Evolutionary conservation across 306 rosid species (phyloP).

Genomic region (Psophocarpus tetragonolobus): DNA sequence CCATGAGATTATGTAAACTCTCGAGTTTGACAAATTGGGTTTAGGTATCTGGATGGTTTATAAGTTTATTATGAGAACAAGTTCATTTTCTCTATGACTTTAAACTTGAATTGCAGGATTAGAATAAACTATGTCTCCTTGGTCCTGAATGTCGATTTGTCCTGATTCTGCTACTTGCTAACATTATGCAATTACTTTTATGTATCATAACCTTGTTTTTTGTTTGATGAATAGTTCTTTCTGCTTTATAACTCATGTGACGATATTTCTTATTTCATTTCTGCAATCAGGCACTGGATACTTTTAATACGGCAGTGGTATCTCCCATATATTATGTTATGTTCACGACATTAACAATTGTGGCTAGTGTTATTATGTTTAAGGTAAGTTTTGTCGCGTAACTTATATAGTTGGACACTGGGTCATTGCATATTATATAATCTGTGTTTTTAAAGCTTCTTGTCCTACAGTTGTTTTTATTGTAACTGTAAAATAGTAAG

Average conservation of each 20-base stretch:
- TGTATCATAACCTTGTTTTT: not conserved
- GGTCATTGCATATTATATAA: slow-evolving; percentile 13
- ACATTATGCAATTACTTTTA: not conserved
- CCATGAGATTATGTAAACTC: not conserved
- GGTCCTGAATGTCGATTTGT: not conserved
- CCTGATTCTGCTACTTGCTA: not conserved
- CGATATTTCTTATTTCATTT: slow-evolving; percentile 24
- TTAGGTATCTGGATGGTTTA: slow-evolving; percentile 27
- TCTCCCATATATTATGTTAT: slow-evolving; percentile 96
- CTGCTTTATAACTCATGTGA: slow-evolving; percentile 11
- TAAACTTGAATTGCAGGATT: slow-evolving; percentile 22
- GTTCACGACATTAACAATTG: slow-evolving; percentile 97
- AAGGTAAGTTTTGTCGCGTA: slow-evolving; percentile 60
- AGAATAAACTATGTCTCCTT: not conserved
- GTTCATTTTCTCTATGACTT: slow-evolving; percentile 4
- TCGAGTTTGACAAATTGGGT: not conserved
- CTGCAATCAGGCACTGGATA: slow-evolving; percentile 88
- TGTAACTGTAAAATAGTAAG: not conserved
- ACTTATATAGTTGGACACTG: not conserved
- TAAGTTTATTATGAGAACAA: slow-evolving; percentile 19
- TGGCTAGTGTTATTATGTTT: slow-evolving; percentile 98
- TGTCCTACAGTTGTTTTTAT: not conserved
- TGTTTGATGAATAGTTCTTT: slow-evolving; percentile 14
- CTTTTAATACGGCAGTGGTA: slow-evolving; percentile 98
- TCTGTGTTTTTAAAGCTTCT: slow-evolving; percentile 6